Evolutionary conservation across 768 basidiomycete species (phyloP).

Genomic region (Lactarius sp.): DNA sequence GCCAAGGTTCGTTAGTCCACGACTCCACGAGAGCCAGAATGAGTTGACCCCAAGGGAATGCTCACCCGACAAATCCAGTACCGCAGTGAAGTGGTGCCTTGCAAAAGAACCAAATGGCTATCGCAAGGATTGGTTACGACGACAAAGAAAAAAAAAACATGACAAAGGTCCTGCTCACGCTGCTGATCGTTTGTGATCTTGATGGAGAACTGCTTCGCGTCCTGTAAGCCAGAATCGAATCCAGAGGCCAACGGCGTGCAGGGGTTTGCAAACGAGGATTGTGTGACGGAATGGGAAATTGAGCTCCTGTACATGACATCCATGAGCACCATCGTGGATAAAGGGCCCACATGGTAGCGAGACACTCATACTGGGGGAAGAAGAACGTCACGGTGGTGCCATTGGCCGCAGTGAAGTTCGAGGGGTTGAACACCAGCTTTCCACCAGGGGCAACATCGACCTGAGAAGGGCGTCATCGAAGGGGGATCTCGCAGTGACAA

Average conservation of each 20-base stretch:
- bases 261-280: conserved; percentile 30
- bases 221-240: conserved; percentile 51
- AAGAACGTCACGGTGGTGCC: conserved; percentile 52
- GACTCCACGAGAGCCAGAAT: neutral
- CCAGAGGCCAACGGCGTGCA: conserved; percentile 40
- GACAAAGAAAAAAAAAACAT: neutral
- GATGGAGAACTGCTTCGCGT: conserved; percentile 40
- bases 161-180: conserved; percentile 36
- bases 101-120: conserved; percentile 57
- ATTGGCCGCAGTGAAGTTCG: conserved; percentile 43
- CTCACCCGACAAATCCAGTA: conserved; percentile 46
- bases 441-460: conserved; percentile 41
- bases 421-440: conserved; percentile 41
- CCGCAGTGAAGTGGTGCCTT: conserved; percentile 45
- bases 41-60: neutral
- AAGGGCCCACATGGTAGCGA: neutral
- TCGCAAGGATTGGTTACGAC: neutral
- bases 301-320: conserved; percentile 4
- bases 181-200: conserved; percentile 43
- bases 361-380: conserved; percentile 40
- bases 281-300: conserved; percentile 33
- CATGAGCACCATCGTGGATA: neutral
- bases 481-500: neutral
- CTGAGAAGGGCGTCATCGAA: conserved; percentile 28
- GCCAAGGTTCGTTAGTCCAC: neutral